These are phyloP conservation scores for Eucalyptus pumila DNA, from an alignment of 345 rosid genomes.

Conservation along the genomic window DNA sequence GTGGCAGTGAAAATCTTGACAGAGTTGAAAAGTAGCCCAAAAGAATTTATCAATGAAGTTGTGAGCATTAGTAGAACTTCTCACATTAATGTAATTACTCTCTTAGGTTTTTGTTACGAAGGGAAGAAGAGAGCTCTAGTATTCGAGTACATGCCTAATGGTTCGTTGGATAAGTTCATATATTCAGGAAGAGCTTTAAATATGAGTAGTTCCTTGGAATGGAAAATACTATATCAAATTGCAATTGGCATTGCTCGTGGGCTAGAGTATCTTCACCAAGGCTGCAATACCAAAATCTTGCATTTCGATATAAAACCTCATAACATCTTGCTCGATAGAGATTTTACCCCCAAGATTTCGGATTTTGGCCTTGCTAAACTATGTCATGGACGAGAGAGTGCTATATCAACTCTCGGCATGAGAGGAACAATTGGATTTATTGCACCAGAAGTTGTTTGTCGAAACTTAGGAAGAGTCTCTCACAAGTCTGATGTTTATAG, in stretches of 20 bases:
- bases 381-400: not conserved
- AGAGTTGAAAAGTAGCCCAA: not conserved
- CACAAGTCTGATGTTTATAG: conserved; percentile 38
- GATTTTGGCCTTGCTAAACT: not conserved
- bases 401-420: not conserved
- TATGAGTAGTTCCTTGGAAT: not conserved
- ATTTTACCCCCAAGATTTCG: not conserved
- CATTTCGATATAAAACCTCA: not conserved
- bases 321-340: not conserved
- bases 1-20: not conserved
- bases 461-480: conserved; percentile 16
- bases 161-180: not conserved
- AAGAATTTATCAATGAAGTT: not conserved
- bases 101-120: not conserved
- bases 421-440: conserved; percentile 23
- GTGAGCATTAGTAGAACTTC: not conserved
- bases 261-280: not conserved
- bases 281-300: not conserved
- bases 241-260: not conserved
- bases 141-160: not conserved
- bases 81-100: not conserved
- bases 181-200: too few species aligned
- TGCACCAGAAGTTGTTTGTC: conserved; percentile 26
- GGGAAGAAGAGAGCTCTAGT: not conserved
- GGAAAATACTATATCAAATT: not conserved